Percentiles rank a stretch among this genome's conserved stretches.
These are phyloP conservation scores for Penicillium herquei DNA, from an alignment of 495 filamentous ascomycete species.

Conservation along the genomic window DNA sequence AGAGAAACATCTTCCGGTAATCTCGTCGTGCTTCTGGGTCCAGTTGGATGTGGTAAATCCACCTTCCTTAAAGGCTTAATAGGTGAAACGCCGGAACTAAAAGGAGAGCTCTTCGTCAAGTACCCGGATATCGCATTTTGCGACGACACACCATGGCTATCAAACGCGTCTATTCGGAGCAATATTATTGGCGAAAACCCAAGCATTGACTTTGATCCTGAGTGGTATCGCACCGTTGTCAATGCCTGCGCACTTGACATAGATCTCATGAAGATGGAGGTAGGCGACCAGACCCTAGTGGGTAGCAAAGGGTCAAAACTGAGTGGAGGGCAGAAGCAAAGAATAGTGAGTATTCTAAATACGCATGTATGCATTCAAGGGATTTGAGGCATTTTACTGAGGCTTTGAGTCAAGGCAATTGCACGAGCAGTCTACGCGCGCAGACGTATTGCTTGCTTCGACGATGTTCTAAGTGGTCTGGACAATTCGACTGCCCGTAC, in stretches of 20 bases:
- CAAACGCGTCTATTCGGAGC: conserved; percentile 37
- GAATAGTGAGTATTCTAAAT: conserved; percentile 45
- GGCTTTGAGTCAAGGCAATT: conserved; percentile 22
- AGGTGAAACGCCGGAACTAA: conserved; percentile 14
- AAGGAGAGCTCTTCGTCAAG: conserved; percentile 13
- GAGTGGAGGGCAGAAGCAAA: conserved; percentile 41
- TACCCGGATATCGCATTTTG: conserved; percentile 26
- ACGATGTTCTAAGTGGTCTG: conserved; percentile 49
- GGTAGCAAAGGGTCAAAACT: conserved; percentile 37
- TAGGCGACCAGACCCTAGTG: conserved; percentile 31
- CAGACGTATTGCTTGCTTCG: conserved; percentile 35
- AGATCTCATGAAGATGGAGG: conserved; percentile 34
- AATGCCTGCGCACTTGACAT: conserved; percentile 35
- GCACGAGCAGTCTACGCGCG: conserved; percentile 48
- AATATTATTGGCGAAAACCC: conserved; percentile 30
- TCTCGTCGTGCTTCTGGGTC: conserved; percentile 34
- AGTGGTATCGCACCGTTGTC: conserved; percentile 42
- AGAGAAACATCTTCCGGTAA: conserved; percentile 2
- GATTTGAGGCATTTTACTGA: neutral
- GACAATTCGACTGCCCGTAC: conserved; percentile 44
- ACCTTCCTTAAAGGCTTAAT: conserved; percentile 34
- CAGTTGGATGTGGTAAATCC: conserved; percentile 43
- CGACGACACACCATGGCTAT: conserved; percentile 36
- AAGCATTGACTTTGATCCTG: conserved; percentile 24
- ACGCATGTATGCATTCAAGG: conserved; percentile 37